Evolutionary conservation across 2,329 filamentous ascomycete species (phyloP), one percentile per base, ranked within the genome.

Genomic region (Aureobasidium sp.): DNA sequence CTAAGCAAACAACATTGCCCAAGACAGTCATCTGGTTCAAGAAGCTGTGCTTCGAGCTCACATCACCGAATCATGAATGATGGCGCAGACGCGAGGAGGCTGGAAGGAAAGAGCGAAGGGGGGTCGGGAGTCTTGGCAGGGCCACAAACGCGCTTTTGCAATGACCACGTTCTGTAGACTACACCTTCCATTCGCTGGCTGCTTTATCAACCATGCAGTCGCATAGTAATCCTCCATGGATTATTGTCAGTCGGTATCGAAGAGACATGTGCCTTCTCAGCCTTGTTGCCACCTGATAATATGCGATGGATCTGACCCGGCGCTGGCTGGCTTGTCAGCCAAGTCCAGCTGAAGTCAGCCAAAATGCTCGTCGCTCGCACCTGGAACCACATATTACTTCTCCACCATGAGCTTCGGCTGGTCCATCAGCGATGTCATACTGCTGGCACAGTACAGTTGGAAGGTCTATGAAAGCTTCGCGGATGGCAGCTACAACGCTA

Each of bases 331-430:
- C 49, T 52, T 39, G 24, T 39, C 49, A 52, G 39, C 49, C 33
- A 39, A 52, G 49, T 37, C 49, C 19, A 42, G 52, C 37, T 33
- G 17, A 42, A 56, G 52, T 40, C 52, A 33, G 52, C 27, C 52
- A 56, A 56, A 44, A 56, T 56, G 52, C 11, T 17, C 17, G 15
- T 44, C 24, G 39, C 37, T 56, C 52, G 37, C 52, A 31, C 15
- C 9, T 29, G 14, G 27, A 15, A 31, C 15, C 52, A 15, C 2
- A 8, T 44, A 44, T 15, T 8, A 14, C 22, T 24, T 56, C 12
- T 42, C 9, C 52, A 39, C 3, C 54, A 58, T 58, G 40, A 58
- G 39, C 40, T 58, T 58, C n/a, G 54, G 54, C 27, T 58, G 54
- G 54, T 45, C 40, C 14, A 47, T 47, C 54, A 29, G 54, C 19